A percentile compares a stretch with the other conserved stretches of the same genome.
Conservation (phyloP, 2,329 filamentous ascomycete species). For the Periconia macrospinosa region DNA sequence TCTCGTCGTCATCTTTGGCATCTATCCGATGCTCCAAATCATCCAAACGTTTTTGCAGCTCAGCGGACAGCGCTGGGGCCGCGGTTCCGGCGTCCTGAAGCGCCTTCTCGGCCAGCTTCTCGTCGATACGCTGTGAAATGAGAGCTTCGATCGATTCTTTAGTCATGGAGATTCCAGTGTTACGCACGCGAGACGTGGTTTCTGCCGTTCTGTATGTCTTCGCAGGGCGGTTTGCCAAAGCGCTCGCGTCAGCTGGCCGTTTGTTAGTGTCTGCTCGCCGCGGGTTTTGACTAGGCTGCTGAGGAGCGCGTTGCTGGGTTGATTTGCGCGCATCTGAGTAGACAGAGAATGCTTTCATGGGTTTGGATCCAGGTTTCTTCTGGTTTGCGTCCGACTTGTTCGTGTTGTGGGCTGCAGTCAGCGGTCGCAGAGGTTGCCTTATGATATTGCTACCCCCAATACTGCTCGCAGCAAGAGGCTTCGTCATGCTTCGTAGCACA, state of each 20-base stretch:
- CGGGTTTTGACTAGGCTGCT: constrained; percentile 36
- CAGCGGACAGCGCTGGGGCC: constrained; percentile 64
- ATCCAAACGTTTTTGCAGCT: constrained; percentile 79
- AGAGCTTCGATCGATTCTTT: constrained; percentile 82
- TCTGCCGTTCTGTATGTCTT: constrained; percentile 44
- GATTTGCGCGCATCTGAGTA: constrained; percentile 66
- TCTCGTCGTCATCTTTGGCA: constrained; percentile 66
- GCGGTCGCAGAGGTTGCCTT: constrained; percentile 77
- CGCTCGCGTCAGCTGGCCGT: constrained; percentile 45
- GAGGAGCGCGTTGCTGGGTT: constrained; percentile 27
- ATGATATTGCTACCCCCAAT: constrained; percentile 45
- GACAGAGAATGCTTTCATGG: constrained; percentile 81
- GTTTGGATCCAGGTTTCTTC: constrained; percentile 64
- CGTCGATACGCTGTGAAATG: constrained; percentile 87
- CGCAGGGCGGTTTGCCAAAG: constrained; percentile 40
- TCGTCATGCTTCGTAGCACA: constrained; percentile 61
- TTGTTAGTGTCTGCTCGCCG: constrained; percentile 46
- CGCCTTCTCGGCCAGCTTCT: constrained; percentile 79
- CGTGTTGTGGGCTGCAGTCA: constrained; percentile 75
- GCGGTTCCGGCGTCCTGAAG: constrained; percentile 57
- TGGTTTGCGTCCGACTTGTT: constrained; percentile 60
- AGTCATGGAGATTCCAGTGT: constrained; percentile 45
- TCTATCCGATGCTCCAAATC: constrained; percentile 86
- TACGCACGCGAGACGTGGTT: constrained; percentile 30
- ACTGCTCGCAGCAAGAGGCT: constrained; percentile 41